phyloP scores from a whole-genome alignment of 2,329 filamentous ascomycete genomes.

The Verticillium klebahnii region DNA sequence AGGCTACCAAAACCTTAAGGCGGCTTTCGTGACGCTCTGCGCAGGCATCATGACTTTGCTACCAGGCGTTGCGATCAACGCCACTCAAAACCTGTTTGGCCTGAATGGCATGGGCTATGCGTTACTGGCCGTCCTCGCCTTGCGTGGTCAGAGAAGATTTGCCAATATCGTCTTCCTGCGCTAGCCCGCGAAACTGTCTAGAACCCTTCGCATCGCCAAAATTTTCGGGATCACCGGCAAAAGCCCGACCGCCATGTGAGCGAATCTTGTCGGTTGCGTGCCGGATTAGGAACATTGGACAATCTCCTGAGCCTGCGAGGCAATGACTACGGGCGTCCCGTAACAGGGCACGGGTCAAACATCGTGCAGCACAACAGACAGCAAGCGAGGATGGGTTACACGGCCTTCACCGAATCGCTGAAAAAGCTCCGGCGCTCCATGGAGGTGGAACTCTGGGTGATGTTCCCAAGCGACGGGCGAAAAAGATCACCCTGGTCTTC shows the following conservation, averaged over 20 bases:
- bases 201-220: constrained; percentile 19
- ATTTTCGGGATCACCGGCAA: constrained; percentile 23
- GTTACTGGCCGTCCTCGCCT: constrained; percentile 23
- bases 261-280: background rate
- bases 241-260: constrained; percentile 12
- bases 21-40: constrained; percentile 36
- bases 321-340: constrained; percentile 39
- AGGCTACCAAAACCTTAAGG: constrained; percentile 31
- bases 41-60: constrained; percentile 37
- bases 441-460: constrained; percentile 8
- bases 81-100: constrained; percentile 43
- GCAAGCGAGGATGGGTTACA: constrained; percentile 17
- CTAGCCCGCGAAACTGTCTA: constrained; percentile 19
- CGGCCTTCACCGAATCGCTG: background rate
- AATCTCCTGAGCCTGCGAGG: constrained; percentile 11
- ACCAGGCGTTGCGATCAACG: constrained; percentile 31
- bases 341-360: constrained; percentile 21
- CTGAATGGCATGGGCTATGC: constrained; percentile 45
- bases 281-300: background rate
- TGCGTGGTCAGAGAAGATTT: constrained; percentile 26
- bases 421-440: background rate
- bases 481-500: background rate
- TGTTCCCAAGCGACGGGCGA: background rate
- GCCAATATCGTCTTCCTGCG: constrained; percentile 23
- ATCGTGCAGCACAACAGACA: constrained; percentile 28